Evolutionary conservation across 1,139 yeast species (phyloP).

Genomic region (Saccharomyces hybrid): DNA sequence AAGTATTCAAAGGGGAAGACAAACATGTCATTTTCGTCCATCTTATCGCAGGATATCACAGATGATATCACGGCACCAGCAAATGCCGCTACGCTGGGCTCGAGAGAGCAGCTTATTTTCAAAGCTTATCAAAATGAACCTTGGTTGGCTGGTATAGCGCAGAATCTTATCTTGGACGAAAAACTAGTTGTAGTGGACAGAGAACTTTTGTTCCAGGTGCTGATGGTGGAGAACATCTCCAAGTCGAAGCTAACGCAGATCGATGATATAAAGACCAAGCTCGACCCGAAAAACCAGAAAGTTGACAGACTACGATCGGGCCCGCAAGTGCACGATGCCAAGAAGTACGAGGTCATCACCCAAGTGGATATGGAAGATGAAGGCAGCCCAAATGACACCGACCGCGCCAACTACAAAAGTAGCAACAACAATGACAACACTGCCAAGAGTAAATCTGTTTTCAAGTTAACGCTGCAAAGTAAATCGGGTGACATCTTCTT

Average conservation of each 20-base stretch:
- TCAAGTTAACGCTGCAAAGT: slow-evolving; percentile 36
- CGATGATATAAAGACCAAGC: slow-evolving; percentile 28
- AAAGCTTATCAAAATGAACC: slow-evolving; percentile 20
- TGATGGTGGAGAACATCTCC: slow-evolving; percentile 34
- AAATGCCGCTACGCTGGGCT: not conserved
- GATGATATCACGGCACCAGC: not conserved
- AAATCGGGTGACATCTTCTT: slow-evolving; percentile 32
- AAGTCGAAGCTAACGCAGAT: slow-evolving; percentile 32
- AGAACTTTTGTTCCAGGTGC: slow-evolving; percentile 35
- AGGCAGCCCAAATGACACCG: slow-evolving; percentile 15
- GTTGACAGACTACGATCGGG: slow-evolving; percentile 23
- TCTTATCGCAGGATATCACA: slow-evolving; percentile 18
- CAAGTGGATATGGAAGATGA: slow-evolving; percentile 22
- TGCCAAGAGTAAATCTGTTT: slow-evolving; percentile 16
- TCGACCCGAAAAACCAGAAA: slow-evolving; percentile 27
- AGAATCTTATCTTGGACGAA: slow-evolving; percentile 12
- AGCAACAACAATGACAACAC: slow-evolving; percentile 10
- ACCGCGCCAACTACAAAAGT: slow-evolving; percentile 8
- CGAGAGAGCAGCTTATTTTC: slow-evolving; percentile 14
- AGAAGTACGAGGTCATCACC: slow-evolving; percentile 12
- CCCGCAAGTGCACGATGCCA: slow-evolving; percentile 4
- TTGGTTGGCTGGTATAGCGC: slow-evolving; percentile 15
- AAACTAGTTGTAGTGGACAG: slow-evolving; percentile 15
- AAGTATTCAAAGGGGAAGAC: not conserved
- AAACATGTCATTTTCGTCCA: slow-evolving; percentile 4